Percentiles rank a stretch among this genome's conserved stretches.
Conservation (phyloP, 1,284 basidiomycete genomes). For the Crepidotus sp. region DNA sequence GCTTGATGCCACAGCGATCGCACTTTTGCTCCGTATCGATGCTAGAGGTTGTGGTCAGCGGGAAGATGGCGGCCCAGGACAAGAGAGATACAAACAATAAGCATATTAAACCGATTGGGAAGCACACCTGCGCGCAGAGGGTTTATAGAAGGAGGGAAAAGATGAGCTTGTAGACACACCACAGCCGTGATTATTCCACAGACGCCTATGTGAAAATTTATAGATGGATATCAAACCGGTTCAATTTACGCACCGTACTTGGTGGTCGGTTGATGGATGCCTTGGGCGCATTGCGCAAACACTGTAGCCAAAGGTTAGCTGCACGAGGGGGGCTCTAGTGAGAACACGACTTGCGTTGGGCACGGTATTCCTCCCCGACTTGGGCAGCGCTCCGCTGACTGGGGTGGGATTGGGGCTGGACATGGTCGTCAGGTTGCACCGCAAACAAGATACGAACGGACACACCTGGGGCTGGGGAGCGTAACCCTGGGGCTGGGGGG, state of each 20-base stretch:
- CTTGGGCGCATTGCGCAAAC: constrained; percentile 28
- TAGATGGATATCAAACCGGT: neutral
- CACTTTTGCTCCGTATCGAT: constrained; percentile 31
- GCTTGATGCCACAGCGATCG: constrained; percentile 26
- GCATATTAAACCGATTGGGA: constrained; percentile 33
- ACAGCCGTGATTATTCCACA: constrained; percentile 35
- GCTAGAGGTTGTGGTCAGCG: constrained; percentile 18
- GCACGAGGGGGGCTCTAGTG: neutral
- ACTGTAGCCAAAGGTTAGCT: constrained; percentile 19
- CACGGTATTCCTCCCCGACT: constrained; percentile 20
- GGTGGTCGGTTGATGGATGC: constrained; percentile 28
- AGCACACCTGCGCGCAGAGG: too few species aligned
- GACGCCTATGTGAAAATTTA: constrained; percentile 19
- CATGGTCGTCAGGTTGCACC: neutral
- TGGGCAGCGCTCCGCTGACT: constrained; percentile 14
- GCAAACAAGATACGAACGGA: neutral
- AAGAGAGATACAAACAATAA: constrained; percentile 21
- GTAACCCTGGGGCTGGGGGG: constrained; percentile 4
- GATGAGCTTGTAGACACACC: too few species aligned
- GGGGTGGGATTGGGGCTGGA: constrained; percentile 5
- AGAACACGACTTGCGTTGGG: constrained; percentile 11
- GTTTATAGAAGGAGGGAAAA: too few species aligned
- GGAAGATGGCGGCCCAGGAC: neutral
- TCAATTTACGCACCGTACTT: constrained; percentile 21
- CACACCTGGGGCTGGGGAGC: constrained; percentile 5